Base-by-base conservation (phyloP, 2,329 filamentous ascomycete species). In the Alternaria arbusti region DNA sequence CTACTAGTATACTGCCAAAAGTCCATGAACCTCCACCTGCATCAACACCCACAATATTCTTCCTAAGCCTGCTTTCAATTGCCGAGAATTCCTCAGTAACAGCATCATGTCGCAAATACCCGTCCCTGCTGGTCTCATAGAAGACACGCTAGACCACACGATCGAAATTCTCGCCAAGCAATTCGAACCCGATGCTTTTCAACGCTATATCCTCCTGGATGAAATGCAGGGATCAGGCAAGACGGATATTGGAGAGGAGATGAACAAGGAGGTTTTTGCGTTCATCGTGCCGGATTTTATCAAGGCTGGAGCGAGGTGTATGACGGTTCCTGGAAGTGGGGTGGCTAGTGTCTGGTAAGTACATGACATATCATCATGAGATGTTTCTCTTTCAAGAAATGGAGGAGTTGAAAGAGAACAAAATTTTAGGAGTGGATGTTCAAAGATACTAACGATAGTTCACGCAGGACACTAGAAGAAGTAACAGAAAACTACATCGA, bases 341-440 rank as follows among this genome's bases (percentile, higher is more conserved):
- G 40, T 65, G 15, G 17, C 60, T 4, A 57, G 56, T 57, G 60
- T 65, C 6, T 65, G 63, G 63, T 65, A 46, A 32, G 62, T 44
- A 12, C 2, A 36, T 5, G 36, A 26, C 12, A 9, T 11, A 17
- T 6, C 9, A 43, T 30, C 13, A 40, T 25, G 20, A 52, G 20
- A 40, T 25, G 22, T 40, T 22, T 15, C 8, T n/a, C 13, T 9
- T 5, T 15, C 28, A 2, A 36, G 13, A 7, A 40, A 22, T 17
- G 10, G 26, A 28, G 25, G 17, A n/a, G 0, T 30, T 20, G 46
- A 6, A 2, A 26, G 26, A 7, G 25, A 10, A 26, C 9, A 4
- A 10, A 26, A 9, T 20, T 20, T 11, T 49, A 11, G 11, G 12
- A 10, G 4, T 10, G 11, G 15, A 9, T 2, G 10, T 13, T 4